These are phyloP conservation scores for Aspergillus sp. DNA, from an alignment of 2,329 filamentous ascomycete species.

Conservation along the genomic window DNA sequence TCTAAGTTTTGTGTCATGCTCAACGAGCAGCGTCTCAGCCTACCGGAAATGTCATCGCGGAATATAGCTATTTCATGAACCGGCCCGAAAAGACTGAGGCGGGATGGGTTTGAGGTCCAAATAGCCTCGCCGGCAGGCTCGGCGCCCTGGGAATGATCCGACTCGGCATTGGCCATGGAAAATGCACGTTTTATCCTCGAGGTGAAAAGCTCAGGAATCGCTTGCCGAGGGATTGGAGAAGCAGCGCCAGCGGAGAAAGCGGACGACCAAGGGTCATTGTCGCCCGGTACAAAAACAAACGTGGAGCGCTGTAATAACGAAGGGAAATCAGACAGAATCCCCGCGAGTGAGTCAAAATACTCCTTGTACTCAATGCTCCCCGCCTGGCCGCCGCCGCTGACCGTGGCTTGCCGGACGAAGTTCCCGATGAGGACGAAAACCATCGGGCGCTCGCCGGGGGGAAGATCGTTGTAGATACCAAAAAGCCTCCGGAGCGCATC, in stretches of 20 bases:
- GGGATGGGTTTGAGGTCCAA: slow-evolving; percentile 85
- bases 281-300: slow-evolving; percentile 91
- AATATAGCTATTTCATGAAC: slow-evolving; percentile 84
- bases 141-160: slow-evolving; percentile 50
- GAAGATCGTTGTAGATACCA: slow-evolving; percentile 66
- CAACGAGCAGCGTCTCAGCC: slow-evolving; percentile 75
- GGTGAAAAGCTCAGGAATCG: slow-evolving; percentile 86
- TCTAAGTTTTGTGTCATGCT: slow-evolving; percentile 55
- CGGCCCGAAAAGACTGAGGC: slow-evolving; percentile 81
- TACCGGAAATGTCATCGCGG: slow-evolving; percentile 78
- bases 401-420: slow-evolving; percentile 63
- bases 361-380: slow-evolving; percentile 97
- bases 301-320: slow-evolving; percentile 74
- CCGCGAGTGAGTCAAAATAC: slow-evolving; percentile 84
- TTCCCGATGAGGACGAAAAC: slow-evolving; percentile 83
- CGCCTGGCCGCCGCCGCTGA: slow-evolving; percentile 66
- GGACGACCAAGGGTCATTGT: slow-evolving; percentile 96
- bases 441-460: slow-evolving; percentile 66
- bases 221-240: slow-evolving; percentile 47
- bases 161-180: slow-evolving; percentile 71
- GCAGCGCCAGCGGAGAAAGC: slow-evolving; percentile 61
- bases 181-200: slow-evolving; percentile 81
- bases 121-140: slow-evolving; percentile 68
- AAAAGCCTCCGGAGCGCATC: slow-evolving; percentile 80
- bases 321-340: slow-evolving; percentile 79